Conservation (phyloP, 257 asterid genomes). For the Anisodus acutangulus region DNA sequence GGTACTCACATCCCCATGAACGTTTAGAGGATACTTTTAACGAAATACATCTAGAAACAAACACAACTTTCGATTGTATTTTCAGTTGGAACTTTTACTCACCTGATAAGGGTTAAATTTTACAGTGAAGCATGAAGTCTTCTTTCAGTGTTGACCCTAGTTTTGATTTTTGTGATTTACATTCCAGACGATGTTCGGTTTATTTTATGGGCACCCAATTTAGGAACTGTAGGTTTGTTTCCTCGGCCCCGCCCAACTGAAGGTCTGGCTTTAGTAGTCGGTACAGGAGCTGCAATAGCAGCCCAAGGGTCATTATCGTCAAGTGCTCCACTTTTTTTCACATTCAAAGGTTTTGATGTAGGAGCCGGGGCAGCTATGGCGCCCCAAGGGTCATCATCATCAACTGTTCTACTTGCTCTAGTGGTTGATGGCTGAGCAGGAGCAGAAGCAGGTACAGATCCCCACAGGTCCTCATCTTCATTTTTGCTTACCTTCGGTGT, state of each 20-base stretch:
- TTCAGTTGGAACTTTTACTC: not conserved
- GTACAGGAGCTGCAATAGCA: conserved; percentile 62
- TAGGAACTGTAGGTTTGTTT: conserved; percentile 68
- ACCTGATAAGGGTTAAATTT: conserved; percentile 41
- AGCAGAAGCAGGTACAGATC: conserved; percentile 43
- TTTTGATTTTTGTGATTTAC: conserved; percentile 43
- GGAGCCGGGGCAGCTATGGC: conserved; percentile 58
- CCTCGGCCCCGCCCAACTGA: conserved; percentile 71
- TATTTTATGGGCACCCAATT: conserved; percentile 86
- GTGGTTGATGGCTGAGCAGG: conserved; percentile 49
- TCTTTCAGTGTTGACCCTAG: conserved; percentile 25
- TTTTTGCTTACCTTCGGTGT: conserved; percentile 49
- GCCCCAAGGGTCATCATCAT: conserved; percentile 68
- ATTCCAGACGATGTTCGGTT: conserved; percentile 84
- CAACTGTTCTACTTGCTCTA: conserved; percentile 43
- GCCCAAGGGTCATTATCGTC: conserved; percentile 61
- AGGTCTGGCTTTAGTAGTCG: conserved; percentile 73
- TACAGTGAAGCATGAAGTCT: conserved; percentile 36
- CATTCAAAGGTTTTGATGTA: conserved; percentile 42
- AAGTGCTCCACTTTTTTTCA: conserved; percentile 16
- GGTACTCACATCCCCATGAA: not conserved
- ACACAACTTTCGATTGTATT: not conserved
- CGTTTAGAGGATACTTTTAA: not conserved
- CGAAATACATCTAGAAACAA: not conserved
- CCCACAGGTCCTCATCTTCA: conserved; percentile 69